Evolutionary conservation across 2,329 filamentous ascomycete genomes (phyloP), one percentile per base, ranked within the genome.

Genomic region (Monosporascus sp.): DNA sequence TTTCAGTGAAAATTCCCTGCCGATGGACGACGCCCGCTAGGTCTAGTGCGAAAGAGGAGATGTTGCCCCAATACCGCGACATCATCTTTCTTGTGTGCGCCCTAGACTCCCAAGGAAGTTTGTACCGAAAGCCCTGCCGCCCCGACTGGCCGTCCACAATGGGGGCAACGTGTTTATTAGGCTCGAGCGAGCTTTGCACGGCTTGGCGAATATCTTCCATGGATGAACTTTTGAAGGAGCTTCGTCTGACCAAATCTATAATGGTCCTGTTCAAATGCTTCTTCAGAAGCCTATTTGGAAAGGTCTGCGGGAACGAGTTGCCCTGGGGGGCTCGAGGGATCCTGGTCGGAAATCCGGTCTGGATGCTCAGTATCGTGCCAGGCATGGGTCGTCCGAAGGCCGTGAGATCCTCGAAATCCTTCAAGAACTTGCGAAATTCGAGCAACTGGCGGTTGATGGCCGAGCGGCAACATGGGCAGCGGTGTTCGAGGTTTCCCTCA

Each of bases 31-130:
- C 86, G 2, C 84, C 82, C 5, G 77, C 72, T 2, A 89, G 79
- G 55, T 89, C 85, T 0, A 89, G 73, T 0, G 81, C 80, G 56
- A 89, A 88, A 0, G 76, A 73, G 1, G 79, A 81, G n/a, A 72
- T 74, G 63, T 89, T 89, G 22, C 82, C 78, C 84, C 85, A 88
- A 63, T 89, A 90, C 2, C 81, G 74, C 22, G 77, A 78, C 83
- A 90, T 87, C 82, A 88, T 87, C 65, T 81, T 83, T 16, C 85
- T 78, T 4, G 84, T 71, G 0, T 77, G 73, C 5, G 82, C 59
- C 6, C 72, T 68, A 24, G 75, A 68, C 6, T 63, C 57, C 24
- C 50, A 31, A 2, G 51, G 59, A 4, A 67, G 52, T n/a, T 40
- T 56, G 26, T 65, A 68, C 2, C 58, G 56, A 60, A 45, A 5